These are phyloP conservation scores for Ganoderma boninense DNA, from an alignment of 1,284 basidiomycete genomes.

Conservation along the genomic window DNA sequence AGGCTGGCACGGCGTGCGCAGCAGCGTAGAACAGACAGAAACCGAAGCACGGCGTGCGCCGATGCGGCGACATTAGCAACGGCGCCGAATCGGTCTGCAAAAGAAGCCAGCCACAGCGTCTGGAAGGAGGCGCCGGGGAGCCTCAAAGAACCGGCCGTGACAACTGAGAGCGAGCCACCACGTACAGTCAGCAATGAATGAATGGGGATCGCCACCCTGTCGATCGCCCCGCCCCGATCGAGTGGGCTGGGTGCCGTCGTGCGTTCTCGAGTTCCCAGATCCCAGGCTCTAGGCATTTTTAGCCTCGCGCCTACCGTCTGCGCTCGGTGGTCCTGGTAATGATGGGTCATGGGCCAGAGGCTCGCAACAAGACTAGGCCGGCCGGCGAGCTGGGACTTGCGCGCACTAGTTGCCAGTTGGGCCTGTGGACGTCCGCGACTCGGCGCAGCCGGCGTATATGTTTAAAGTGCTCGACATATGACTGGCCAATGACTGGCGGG, in stretches of 20 bases:
- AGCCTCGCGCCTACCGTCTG: background rate
- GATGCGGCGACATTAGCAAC: background rate
- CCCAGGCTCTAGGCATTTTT: background rate
- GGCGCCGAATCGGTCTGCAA: background rate
- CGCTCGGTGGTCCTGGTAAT: no score
- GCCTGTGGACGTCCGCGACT: background rate
- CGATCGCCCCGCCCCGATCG: slow-evolving; percentile 1
- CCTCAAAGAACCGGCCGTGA: background rate
- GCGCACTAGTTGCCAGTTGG: background rate
- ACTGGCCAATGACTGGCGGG: no score
- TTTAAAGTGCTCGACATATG: background rate
- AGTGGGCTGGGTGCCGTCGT: background rate
- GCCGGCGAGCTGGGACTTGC: background rate
- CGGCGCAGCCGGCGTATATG: background rate
- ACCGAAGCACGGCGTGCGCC: no score
- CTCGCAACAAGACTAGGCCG: background rate
- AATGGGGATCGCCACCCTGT: slow-evolving; percentile 1
- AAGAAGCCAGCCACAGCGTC: background rate
- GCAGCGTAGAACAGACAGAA: background rate
- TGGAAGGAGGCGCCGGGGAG: background rate
- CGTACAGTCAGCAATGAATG: background rate
- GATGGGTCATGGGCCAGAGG: no score
- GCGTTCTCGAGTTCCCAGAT: background rate
- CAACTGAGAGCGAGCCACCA: no score
- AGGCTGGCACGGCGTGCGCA: background rate